These are phyloP conservation scores for Symbiodinium natans DNA, from an alignment of 73 alveolate genomes.

Conservation along the genomic window DNA sequence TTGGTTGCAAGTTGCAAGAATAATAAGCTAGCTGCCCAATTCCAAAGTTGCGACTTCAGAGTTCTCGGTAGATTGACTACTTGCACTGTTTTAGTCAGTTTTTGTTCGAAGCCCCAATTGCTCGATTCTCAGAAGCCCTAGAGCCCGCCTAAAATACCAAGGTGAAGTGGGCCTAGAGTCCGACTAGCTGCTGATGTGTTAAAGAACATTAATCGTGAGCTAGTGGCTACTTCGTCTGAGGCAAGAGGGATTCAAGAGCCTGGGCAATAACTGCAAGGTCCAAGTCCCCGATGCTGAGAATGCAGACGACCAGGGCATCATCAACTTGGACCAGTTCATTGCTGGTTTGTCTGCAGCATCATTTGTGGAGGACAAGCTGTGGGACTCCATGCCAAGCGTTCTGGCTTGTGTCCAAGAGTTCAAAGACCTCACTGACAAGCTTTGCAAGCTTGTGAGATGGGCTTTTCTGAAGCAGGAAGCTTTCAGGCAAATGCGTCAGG, in stretches of 20 bases:
- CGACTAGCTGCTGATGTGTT: too few relatives aligned
- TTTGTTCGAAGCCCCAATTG: too few relatives aligned
- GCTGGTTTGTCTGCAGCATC: not conserved
- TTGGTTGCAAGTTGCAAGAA: not conserved
- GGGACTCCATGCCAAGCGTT: not conserved
- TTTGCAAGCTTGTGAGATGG: too few relatives aligned
- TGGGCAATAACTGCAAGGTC: not conserved
- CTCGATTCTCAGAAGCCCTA: too few relatives aligned
- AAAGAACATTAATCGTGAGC: too few relatives aligned
- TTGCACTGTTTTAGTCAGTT: too few relatives aligned
- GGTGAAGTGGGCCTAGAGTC: too few relatives aligned
- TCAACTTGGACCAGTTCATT: slow-evolving; percentile 24
- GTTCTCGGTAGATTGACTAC: too few relatives aligned
- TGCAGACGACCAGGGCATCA: not conserved
- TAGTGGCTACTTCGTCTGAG: not conserved
- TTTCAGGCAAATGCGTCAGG: not conserved
- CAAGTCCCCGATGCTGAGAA: not conserved
- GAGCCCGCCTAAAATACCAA: too few relatives aligned
- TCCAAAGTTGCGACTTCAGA: too few relatives aligned
- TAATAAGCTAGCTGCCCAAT: too few relatives aligned
- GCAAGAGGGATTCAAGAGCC: not conserved
- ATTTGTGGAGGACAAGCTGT: slow-evolving; percentile 14
- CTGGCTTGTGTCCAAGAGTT: not conserved
- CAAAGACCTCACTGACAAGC: not conserved
- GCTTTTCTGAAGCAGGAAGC: slow-evolving; percentile 24